phyloP scores from a whole-genome alignment of 257 asterid genomes.

The Capsicum pubescens region DNA sequence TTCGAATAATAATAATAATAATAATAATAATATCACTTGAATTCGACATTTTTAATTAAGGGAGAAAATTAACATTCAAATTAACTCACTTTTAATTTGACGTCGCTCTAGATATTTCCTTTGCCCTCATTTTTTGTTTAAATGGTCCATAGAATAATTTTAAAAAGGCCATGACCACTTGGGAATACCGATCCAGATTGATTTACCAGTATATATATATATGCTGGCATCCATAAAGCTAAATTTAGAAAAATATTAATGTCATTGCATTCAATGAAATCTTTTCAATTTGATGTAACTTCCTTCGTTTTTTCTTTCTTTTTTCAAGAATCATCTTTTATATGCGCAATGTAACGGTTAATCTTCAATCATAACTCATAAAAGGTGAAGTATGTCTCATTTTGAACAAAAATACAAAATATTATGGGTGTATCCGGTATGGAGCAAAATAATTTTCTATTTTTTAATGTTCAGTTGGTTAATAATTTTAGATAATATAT shows the following conservation, averaged over 20 bases:
- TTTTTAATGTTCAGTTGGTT: too few relatives aligned
- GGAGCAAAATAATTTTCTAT: too few relatives aligned
- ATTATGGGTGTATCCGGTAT: neutral
- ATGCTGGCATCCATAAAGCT: constrained; percentile 5
- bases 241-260: neutral
- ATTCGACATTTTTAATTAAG: too few relatives aligned
- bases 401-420: neutral
- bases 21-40: too few relatives aligned
- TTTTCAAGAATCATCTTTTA: neutral
- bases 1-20: too few relatives aligned
- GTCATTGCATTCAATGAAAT: neutral
- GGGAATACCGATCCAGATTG: neutral
- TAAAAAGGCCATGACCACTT: neutral
- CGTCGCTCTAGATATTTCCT: neutral
- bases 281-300: neutral
- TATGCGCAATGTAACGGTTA: neutral
- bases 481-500: too few relatives aligned
- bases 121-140: too few relatives aligned
- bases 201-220: neutral
- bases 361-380: neutral
- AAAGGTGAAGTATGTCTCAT: neutral
- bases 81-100: too few relatives aligned
- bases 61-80: too few relatives aligned
- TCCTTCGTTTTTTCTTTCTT: neutral
- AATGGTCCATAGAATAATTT: neutral